A percentile compares a stretch with the other conserved stretches of the same genome.
Conservation (phyloP, 306 rosid species). For the Malus asiatica region DNA sequence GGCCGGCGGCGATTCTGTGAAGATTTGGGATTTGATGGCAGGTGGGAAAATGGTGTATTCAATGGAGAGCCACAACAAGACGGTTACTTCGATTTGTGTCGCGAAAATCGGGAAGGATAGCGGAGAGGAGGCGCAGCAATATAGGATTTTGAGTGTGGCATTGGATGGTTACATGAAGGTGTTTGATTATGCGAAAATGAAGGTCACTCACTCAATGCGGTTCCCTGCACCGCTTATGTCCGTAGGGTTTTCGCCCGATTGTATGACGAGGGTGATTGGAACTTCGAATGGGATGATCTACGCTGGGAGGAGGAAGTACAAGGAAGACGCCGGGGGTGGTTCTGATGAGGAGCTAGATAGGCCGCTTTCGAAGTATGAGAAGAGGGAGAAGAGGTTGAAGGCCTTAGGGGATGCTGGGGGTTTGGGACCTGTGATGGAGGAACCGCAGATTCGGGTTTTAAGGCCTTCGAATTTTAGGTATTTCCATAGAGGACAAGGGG, state of each 20-base stretch:
- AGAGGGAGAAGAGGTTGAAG: slow-evolving; percentile 6
- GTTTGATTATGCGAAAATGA: slow-evolving; percentile 64
- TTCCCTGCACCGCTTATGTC: slow-evolving; percentile 86
- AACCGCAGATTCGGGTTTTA: slow-evolving; percentile 32
- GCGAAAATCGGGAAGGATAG: slow-evolving; percentile 39
- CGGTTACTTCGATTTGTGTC: slow-evolving; percentile 68
- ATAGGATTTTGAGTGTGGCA: slow-evolving; percentile 75
- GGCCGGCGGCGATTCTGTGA: slow-evolving; percentile 74
- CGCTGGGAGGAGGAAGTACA: slow-evolving; percentile 60
- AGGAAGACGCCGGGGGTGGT: slow-evolving; percentile 30
- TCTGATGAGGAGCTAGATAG: slow-evolving; percentile 9
- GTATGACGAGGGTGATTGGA: slow-evolving; percentile 56
- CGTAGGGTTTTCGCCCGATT: slow-evolving; percentile 56
- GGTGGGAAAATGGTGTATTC: slow-evolving; percentile 76
- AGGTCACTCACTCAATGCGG: slow-evolving; percentile 81
- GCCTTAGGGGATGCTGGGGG: slow-evolving; percentile 25
- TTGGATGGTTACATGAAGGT: slow-evolving; percentile 94
- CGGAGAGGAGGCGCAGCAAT: slow-evolving; percentile 46
- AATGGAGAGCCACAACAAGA: slow-evolving; percentile 91
- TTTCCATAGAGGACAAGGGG: slow-evolving; percentile 81
- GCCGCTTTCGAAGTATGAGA: not conserved
- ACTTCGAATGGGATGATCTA: slow-evolving; percentile 73
- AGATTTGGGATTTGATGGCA: slow-evolving; percentile 79
- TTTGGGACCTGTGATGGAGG: slow-evolving; percentile 23
- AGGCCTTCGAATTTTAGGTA: slow-evolving; percentile 55